phyloP scores from a whole-genome alignment of 2,329 filamentous ascomycete genomes.

The Talaromyces albobiverticillius region DNA sequence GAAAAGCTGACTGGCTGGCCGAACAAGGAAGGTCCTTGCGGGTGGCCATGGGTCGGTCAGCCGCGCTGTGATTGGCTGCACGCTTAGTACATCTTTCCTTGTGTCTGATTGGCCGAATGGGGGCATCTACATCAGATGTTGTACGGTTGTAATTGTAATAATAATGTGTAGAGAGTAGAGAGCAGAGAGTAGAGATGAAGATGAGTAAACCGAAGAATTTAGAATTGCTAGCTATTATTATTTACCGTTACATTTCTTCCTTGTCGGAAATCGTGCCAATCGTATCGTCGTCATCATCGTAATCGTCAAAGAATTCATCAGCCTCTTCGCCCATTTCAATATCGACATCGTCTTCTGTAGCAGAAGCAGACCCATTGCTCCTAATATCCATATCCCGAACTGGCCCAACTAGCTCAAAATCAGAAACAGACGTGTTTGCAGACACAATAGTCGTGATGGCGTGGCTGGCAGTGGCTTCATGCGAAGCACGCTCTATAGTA shows the following conservation, averaged over 20 bases:
- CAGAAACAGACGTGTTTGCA: background rate
- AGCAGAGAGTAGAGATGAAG: too few species aligned
- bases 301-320: constrained; percentile 11
- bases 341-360: background rate
- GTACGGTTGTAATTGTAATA: too few species aligned
- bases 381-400: constrained; percentile 1
- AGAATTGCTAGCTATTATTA: too few species aligned
- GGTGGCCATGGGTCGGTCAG: too few species aligned
- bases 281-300: constrained; percentile 15
- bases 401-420: constrained; percentile 6
- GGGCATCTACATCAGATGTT: too few species aligned
- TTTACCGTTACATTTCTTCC: constrained; percentile 2
- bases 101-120: too few species aligned
- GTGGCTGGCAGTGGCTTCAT: constrained; percentile 31
- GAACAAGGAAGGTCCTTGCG: constrained; percentile 15
- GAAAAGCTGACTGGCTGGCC: background rate
- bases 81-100: too few species aligned
- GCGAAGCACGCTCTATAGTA: constrained; percentile 35
- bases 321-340: background rate
- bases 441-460: constrained; percentile 21
- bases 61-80: too few species aligned
- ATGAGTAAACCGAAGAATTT: too few species aligned
- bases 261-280: constrained; percentile 1
- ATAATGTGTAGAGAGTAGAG: too few species aligned
- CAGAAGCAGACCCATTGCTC: constrained; percentile 1